phyloP scores from a whole-genome alignment of 2,329 filamentous ascomycete genomes.

The Cladophialophora yegresii region DNA sequence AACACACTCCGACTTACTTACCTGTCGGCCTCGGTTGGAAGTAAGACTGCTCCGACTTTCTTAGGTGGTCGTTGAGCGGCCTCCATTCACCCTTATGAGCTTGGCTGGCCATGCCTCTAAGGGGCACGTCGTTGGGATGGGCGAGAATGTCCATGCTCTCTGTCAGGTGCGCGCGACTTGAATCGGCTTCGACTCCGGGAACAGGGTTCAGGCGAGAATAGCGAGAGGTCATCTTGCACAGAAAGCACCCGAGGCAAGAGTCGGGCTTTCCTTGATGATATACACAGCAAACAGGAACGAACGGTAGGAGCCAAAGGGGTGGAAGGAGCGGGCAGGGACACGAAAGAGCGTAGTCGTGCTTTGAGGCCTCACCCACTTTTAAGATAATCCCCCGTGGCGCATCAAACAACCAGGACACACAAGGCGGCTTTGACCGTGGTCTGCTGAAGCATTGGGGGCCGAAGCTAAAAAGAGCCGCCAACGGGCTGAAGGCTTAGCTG shows the following conservation, averaged over 20 bases:
- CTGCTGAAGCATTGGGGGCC: neutral
- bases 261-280: neutral
- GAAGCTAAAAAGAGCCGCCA: conserved; percentile 13
- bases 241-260: neutral
- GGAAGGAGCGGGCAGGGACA: neutral
- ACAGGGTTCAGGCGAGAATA: conserved; percentile 4
- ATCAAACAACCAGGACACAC: neutral
- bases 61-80: neutral
- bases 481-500: neutral
- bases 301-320: neutral
- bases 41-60: neutral
- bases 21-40: conserved; percentile 1
- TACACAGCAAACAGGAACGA: neutral
- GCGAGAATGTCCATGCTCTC: neutral
- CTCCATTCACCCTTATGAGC: neutral
- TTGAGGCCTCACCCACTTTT: neutral
- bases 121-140: neutral
- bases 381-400: neutral
- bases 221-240: neutral
- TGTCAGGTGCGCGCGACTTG: conserved; percentile 2
- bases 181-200: neutral
- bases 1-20: neutral
- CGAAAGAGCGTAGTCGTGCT: neutral
- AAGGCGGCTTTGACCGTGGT: neutral
- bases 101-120: conserved; percentile 3